Evolutionary conservation across 75 land plant species (phyloP), one percentile per base, ranked within the genome.

Genomic region (Pinus taeda): DNA sequence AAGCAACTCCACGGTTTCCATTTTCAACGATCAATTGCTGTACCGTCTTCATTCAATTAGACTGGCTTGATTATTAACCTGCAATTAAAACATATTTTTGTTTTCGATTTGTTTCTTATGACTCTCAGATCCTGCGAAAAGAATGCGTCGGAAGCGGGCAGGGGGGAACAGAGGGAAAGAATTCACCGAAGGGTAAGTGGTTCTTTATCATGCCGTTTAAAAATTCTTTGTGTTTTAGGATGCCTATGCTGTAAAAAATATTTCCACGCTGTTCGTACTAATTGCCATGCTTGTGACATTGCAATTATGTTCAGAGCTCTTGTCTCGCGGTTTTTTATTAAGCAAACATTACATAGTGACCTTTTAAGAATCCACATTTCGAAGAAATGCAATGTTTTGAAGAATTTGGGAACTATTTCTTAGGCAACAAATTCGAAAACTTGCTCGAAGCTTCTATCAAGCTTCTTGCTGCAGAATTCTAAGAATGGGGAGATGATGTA

Each of bases 141-240:
- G 83, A 79, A 69, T 89, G 72, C 87, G 86, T 12, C 83, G 95
- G 11, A 94, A 94, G 62, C 81, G 81, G 33, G 82, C 88, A n/a
- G 93, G 98, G 60, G 89, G 90, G 18, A 87, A 86, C 82, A 91
- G 86, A 26, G 98, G 93, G 55, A 89, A 91, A 77, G 86, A 72
- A 59, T 97, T 94, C 77, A 91, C 98, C 45, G 99, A 97, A 89
- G 98, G 99, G 96, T 97, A 80, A 77, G 75, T 60, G 75, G 57
- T 79, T 72, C n/a, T 73, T 20, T 59, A 61, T 33, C 59, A 39
- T 33, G 55, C 14, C 15, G 15, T 15, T 21, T 26, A 30, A 64
- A 53, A 30, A 76, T 49, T 65, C 21, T 79, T 4, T 69, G 37
- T 79, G 17, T 29, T 49, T 13, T 45, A 7, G 17, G n/a, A 42